phyloP scores from a whole-genome alignment of 2,329 filamentous ascomycete species.

The Cordyceps cateniannulata region DNA sequence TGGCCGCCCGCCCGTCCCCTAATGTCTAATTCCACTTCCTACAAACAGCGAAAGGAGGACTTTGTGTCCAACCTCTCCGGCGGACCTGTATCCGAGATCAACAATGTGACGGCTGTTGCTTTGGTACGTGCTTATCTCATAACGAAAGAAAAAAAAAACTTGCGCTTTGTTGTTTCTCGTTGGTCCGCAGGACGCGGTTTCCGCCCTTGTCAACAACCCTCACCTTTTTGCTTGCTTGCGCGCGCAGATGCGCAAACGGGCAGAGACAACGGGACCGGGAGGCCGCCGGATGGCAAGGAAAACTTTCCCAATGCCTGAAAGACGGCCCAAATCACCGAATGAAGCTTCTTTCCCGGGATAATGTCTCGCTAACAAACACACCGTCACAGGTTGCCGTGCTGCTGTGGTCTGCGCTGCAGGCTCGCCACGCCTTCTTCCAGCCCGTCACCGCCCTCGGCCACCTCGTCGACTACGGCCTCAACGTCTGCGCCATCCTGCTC shows the following conservation, averaged over 20 bases:
- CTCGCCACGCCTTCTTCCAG: conserved; percentile 75
- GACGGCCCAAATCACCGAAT: not conserved
- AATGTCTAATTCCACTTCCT: conserved; percentile 46
- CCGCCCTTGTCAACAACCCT: not conserved
- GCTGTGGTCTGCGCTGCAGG: conserved; percentile 84
- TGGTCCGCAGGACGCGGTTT: not conserved
- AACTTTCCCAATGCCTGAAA: not conserved
- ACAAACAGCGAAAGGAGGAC: conserved; percentile 90
- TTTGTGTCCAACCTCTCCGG: conserved; percentile 90
- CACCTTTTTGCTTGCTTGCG: not conserved
- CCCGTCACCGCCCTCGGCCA: conserved; percentile 63
- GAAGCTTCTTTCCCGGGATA: not conserved
- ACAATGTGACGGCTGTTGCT: conserved; percentile 75
- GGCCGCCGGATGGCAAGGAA: not conserved
- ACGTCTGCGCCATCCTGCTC: conserved; percentile 74
- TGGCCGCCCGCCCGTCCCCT: not conserved
- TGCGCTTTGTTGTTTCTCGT: conserved; percentile 2
- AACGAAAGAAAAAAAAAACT: not conserved
- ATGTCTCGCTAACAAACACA: not conserved
- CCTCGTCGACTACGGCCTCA: conserved; percentile 78
- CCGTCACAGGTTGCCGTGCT: conserved; percentile 63
- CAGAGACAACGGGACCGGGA: not conserved
- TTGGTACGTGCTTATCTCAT: conserved; percentile 52
- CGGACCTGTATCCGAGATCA: conserved; percentile 78
- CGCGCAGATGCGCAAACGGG: not conserved